A percentile compares a stretch with the other conserved stretches of the same genome.
Evolutionary conservation across 371 early-diverging fungal species (phyloP).

Genomic region (Dinochytrium kinnereticum): DNA sequence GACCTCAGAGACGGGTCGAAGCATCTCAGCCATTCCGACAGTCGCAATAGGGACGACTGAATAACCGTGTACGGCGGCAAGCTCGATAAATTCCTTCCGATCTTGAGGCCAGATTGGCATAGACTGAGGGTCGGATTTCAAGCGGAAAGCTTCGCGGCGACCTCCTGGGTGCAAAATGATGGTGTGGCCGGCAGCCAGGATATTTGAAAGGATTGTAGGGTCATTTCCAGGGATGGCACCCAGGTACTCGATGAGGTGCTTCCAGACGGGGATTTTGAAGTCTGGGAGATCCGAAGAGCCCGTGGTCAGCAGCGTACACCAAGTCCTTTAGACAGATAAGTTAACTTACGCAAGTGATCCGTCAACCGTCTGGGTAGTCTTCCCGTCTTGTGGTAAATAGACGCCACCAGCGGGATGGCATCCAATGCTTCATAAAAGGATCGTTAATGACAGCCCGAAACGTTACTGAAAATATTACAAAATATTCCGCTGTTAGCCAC

Average conservation of each 20-base stretch:
- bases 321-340: background rate
- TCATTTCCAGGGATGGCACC: conserved; percentile 28
- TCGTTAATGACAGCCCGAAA: background rate
- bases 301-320: background rate
- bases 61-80: background rate
- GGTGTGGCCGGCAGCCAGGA: conserved; percentile 21
- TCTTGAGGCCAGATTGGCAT: conserved; percentile 6
- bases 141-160: conserved; percentile 26
- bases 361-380: conserved; percentile 18
- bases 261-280: conserved; percentile 41
- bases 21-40: conserved; percentile 7
- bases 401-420: conserved; percentile 23
- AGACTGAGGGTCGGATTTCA: conserved; percentile 1
- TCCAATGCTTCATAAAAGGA: conserved; percentile 21
- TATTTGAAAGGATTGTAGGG: conserved; percentile 3
- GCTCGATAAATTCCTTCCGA: background rate
- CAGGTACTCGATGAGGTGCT: conserved; percentile 39
- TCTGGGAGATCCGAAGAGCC: conserved; percentile 12
- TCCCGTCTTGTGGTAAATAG: conserved; percentile 34
- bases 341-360: conserved; percentile 29
- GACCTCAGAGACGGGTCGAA: background rate
- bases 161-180: conserved; percentile 34
- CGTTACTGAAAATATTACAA: conserved; percentile 10
- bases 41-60: conserved; percentile 3
- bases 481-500: conserved; percentile 28